A percentile compares a stretch with the other conserved stretches of the same genome.
Evolutionary conservation across 441 rosid genomes (phyloP).

Genomic region (Croton setiger): DNA sequence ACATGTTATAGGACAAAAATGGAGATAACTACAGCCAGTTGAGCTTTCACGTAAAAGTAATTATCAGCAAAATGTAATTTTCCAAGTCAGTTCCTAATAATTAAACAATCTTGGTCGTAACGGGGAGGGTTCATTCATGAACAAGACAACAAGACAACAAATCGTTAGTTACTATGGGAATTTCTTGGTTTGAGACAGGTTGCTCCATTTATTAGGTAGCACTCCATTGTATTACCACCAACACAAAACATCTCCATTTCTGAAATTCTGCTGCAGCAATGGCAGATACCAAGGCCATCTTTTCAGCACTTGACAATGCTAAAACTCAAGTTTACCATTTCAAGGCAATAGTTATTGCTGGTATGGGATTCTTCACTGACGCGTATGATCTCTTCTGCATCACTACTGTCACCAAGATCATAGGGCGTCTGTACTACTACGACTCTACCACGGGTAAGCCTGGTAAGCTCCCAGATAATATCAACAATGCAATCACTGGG

Average conservation of each 20-base stretch:
- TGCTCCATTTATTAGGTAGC: conserved; percentile 1
- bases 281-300: conserved; percentile 29
- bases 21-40: background rate
- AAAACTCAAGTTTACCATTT: conserved; percentile 56
- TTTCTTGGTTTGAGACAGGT: conserved; percentile 28
- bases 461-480: conserved; percentile 35
- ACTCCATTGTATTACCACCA: background rate
- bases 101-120: conserved; percentile 2
- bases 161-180: conserved; percentile 19
- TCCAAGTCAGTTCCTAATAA: background rate
- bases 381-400: conserved; percentile 67
- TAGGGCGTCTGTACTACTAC: conserved; percentile 48
- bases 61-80: too few relatives aligned
- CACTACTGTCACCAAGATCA: conserved; percentile 41
- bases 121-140: background rate
- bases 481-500: conserved; percentile 39
- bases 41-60: too few relatives aligned
- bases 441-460: conserved; percentile 22
- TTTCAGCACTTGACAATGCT: conserved; percentile 50
- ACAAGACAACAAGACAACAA: background rate
- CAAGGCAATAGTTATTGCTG: conserved; percentile 57
- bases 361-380: conserved; percentile 60
- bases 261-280: conserved; percentile 11
- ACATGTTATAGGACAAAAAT: background rate
- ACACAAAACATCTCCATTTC: conserved; percentile 7